Base-by-base conservation (phyloP, 2,329 filamentous ascomycete genomes). In the Neophaeococcomyces aloes region DNA sequence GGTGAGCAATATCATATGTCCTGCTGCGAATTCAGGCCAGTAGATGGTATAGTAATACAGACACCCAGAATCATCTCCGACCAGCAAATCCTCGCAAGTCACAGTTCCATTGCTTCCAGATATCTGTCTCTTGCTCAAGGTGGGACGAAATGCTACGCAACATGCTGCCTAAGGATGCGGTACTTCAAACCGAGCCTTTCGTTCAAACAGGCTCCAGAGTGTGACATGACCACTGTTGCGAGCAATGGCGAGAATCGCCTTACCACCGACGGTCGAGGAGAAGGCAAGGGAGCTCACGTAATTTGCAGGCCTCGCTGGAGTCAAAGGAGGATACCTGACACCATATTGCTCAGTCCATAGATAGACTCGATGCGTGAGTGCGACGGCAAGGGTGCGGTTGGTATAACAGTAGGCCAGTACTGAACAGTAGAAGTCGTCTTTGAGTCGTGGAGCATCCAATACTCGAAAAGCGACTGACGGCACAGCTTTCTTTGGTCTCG, bases 391-490 rank as follows among this genome's bases (percentile, higher is more conserved):
- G 11, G 81, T 84, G 42, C 83, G 76, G 39, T 78, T 75, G 6
- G 76, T 83, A 31, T 74, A 63, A 0, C 83, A 94, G 61, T 94
- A 96, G 7, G 91, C 86, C 42, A 98, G 71, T 2, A 88, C 73
- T 0, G 88, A 91, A 64, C 87, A 95, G 61, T 98, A 98, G 61
- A 88, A 98, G 62, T 98, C 89, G 56, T 96, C 87, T 45, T 86
- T 79, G n/a, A 96, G 70, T 40, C 79, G 77, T 2, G 88, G 87
- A 7, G 89, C 89, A 64, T 95, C 86, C 4, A 98, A 72, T 5
- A 95, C 83, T 65, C 83, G 84, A 66, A 93, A 93, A 4, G 87
- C 85, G 14, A 83, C 74, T 6, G 74, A 71, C 29, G 86, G 83
- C 32, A 91, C 68, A 29, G 68, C 62, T 42, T 72, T 67, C 45